phyloP scores from a whole-genome alignment of 2,329 filamentous ascomycete genomes.

The Tympanopsis confertula region DNA sequence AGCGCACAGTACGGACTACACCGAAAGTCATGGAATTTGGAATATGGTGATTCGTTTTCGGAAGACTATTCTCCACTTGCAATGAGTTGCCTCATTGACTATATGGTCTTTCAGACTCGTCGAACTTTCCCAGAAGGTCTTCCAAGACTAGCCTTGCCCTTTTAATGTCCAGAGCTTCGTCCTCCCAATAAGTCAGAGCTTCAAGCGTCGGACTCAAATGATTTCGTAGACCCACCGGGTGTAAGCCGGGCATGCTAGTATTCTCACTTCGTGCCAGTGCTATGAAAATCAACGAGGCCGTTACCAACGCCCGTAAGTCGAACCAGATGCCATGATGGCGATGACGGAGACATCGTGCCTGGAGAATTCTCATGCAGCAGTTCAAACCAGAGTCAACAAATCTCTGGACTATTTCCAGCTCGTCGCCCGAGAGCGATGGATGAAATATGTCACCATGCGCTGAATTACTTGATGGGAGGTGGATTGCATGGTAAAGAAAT shows the following conservation, averaged over 20 bases:
- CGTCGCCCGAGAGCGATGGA: conserved; percentile 1
- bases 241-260: not conserved
- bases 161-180: not conserved
- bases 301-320: conserved; percentile 8
- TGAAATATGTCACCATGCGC: not conserved
- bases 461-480: conserved; percentile 5
- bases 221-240: not conserved
- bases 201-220: not conserved
- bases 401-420: conserved; percentile 3
- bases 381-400: conserved; percentile 12
- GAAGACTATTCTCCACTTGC: too few relatives aligned
- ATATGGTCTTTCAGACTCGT: too few relatives aligned
- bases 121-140: too few relatives aligned
- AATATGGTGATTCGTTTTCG: too few relatives aligned
- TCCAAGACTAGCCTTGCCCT: not conserved
- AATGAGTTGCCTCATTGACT: too few relatives aligned
- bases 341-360: conserved; percentile 11
- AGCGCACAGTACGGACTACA: too few relatives aligned
- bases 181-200: not conserved
- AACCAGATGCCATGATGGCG: conserved; percentile 18
- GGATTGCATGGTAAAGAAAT: conserved; percentile 15
- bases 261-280: not conserved
- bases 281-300: not conserved
- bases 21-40: too few relatives aligned
- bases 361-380: conserved; percentile 12